These are phyloP conservation scores for Casuarina equisetifolia DNA, from an alignment of 306 rosid genomes.

Conservation along the genomic window DNA sequence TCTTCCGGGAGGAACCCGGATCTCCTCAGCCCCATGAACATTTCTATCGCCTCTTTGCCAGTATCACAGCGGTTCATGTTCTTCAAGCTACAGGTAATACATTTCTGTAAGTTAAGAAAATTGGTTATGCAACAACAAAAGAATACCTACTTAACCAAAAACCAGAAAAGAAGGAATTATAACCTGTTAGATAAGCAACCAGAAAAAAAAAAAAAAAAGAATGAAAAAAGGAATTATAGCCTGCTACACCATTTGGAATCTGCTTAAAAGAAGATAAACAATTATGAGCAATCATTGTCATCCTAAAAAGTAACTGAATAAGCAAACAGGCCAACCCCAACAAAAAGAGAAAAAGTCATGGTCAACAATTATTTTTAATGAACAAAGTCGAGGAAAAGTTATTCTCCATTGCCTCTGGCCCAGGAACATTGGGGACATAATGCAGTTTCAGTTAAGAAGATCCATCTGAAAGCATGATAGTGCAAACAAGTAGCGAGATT, in stretches of 20 bases:
- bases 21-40: constrained; percentile 31
- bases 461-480: constrained; percentile 96
- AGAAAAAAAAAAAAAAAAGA: neutral
- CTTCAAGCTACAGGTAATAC: neutral
- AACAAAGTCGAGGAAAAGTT: neutral
- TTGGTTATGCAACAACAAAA: neutral
- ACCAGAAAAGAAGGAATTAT: constrained; percentile 60
- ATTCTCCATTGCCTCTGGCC: constrained; percentile 62
- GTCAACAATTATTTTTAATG: neutral
- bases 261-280: constrained; percentile 37
- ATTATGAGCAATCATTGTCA: constrained; percentile 26
- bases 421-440: constrained; percentile 82
- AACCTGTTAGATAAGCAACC: constrained; percentile 50
- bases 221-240: constrained; percentile 77
- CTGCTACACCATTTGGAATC: constrained; percentile 98
- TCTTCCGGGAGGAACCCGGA: constrained; percentile 59
- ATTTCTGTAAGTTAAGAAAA: neutral
- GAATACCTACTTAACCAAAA: neutral
- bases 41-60: no score
- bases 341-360: neutral
- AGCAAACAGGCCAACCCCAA: neutral
- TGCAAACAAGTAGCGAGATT: constrained; percentile 99
- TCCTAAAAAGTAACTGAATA: constrained; percentile 1
- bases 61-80: neutral
- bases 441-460: constrained; percentile 86